Evolutionary conservation across 2,329 filamentous ascomycete species (phyloP).

Genomic region (Fusarium paranaense): DNA sequence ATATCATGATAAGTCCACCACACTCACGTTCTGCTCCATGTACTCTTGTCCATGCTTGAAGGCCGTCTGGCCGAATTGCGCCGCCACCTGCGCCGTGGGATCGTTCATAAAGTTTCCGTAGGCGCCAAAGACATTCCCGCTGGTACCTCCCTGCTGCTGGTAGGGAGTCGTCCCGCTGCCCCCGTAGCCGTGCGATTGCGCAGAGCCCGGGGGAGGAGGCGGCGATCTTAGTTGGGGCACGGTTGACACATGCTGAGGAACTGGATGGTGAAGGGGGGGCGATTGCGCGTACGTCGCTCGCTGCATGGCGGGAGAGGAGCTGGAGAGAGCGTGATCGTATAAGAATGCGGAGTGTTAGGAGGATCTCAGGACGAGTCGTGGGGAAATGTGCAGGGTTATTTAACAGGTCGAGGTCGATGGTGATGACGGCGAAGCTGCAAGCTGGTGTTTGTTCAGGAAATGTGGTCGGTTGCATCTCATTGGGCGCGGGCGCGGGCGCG

Average conservation of each 20-base stretch:
- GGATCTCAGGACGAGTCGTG: neutral
- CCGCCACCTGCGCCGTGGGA: slow-evolving; percentile 92
- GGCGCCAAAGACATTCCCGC: slow-evolving; percentile 71
- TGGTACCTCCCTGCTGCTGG: slow-evolving; percentile 70
- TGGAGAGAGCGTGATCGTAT: neutral
- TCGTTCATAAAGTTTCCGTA: slow-evolving; percentile 97
- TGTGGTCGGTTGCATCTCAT: slow-evolving; percentile 50
- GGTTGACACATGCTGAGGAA: slow-evolving; percentile 97
- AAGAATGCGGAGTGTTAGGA: neutral
- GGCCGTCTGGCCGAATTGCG: slow-evolving; percentile 92
- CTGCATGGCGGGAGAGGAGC: slow-evolving; percentile 74
- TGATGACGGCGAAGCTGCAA: slow-evolving; percentile 35
- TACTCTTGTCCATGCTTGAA: slow-evolving; percentile 94
- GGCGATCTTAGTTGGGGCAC: slow-evolving; percentile 97
- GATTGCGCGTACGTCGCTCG: slow-evolving; percentile 87
- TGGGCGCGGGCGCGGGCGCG: slow-evolving; percentile 41
- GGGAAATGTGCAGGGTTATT: slow-evolving; percentile 9
- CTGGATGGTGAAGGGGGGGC: slow-evolving; percentile 94
- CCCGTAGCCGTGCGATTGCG: slow-evolving; percentile 73
- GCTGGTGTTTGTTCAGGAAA: slow-evolving; percentile 48
- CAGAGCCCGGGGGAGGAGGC: slow-evolving; percentile 79
- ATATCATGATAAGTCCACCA: neutral
- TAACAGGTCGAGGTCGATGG: slow-evolving; percentile 11
- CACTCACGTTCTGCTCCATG: slow-evolving; percentile 89
- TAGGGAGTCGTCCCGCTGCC: slow-evolving; percentile 83